Evolutionary conservation across 2,329 filamentous ascomycete species (phyloP).

Genomic region (Beauveria scarabaeidicola): DNA sequence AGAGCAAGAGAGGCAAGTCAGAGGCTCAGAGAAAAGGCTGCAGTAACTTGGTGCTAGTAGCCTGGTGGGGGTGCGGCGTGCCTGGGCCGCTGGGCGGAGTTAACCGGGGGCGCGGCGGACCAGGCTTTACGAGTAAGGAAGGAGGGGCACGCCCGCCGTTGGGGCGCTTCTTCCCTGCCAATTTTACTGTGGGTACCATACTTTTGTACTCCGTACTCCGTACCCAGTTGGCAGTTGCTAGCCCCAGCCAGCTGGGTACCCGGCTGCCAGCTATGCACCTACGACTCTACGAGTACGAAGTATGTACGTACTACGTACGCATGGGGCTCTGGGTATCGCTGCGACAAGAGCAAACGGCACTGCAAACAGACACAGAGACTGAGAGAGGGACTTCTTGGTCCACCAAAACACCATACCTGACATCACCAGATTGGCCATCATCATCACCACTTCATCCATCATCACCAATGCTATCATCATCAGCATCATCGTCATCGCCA

Average conservation of each 20-base stretch:
- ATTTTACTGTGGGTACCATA: no score
- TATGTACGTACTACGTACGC: no score
- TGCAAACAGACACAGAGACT: background rate
- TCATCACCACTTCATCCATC: background rate
- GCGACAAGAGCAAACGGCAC: background rate
- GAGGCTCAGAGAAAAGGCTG: background rate
- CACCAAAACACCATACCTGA: background rate
- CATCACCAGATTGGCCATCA: background rate
- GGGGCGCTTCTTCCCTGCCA: background rate
- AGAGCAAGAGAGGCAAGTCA: background rate
- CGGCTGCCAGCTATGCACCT: background rate
- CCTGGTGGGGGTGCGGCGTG: background rate
- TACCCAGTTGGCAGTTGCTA: no score
- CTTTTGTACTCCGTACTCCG: no score
- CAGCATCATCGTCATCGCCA: background rate
- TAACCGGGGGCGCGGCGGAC: background rate
- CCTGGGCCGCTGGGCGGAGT: background rate
- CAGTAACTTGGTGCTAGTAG: background rate
- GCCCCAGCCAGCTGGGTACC: background rate
- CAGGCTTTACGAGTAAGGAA: conserved; percentile 8
- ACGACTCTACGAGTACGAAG: background rate
- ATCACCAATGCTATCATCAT: background rate
- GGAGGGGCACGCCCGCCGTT: conserved; percentile 9
- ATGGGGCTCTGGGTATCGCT: background rate
- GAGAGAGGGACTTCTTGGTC: background rate